phyloP scores from a whole-genome alignment of 805 yeast genomes.

The Candida xiaguanensis region DNA sequence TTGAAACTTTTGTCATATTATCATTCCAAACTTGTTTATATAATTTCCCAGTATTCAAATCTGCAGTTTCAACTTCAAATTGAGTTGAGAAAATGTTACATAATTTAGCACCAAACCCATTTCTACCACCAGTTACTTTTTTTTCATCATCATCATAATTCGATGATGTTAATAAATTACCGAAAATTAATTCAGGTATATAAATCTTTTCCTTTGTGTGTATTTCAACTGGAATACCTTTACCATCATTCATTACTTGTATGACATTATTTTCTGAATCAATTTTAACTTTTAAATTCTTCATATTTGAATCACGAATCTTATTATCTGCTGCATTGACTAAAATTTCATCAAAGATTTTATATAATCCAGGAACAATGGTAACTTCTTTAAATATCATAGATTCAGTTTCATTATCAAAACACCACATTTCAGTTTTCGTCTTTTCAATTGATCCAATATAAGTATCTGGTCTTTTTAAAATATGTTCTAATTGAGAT shows the following conservation, averaged over 20 bases:
- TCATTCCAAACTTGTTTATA: slow-evolving; percentile 84
- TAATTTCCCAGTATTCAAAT: slow-evolving; percentile 53
- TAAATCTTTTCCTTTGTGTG: slow-evolving; percentile 89
- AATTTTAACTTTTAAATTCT: slow-evolving; percentile 75
- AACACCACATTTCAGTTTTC: slow-evolving; percentile 81
- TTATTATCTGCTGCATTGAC: slow-evolving; percentile 99
- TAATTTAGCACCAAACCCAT: slow-evolving; percentile 96
- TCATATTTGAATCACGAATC: slow-evolving; percentile 91
- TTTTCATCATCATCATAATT: slow-evolving; percentile 94
- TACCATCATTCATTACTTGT: slow-evolving; percentile 86
- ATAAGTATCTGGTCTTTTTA: slow-evolving; percentile 96
- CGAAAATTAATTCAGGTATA: slow-evolving; percentile 95
- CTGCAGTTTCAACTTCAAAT: slow-evolving; percentile 86
- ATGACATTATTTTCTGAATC: slow-evolving; percentile 71
- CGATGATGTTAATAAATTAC: slow-evolving; percentile 89
- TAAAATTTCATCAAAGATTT: slow-evolving; percentile 93
- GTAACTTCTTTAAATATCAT: slow-evolving; percentile 57
- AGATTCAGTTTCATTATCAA: slow-evolving; percentile 45
- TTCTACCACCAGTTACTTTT: slow-evolving; percentile 97
- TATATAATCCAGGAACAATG: slow-evolving; percentile 93
- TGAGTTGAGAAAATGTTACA: slow-evolving; percentile 94
- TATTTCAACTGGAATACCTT: slow-evolving; percentile 91
- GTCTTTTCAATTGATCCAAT: slow-evolving; percentile 90
- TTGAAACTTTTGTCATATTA: slow-evolving; percentile 76
- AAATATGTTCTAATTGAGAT: slow-evolving; percentile 91